A percentile compares a stretch with the other conserved stretches of the same genome.
phyloP scores from a whole-genome alignment of 352 stramenopile genomes.

The Paralagenidium karlingii region DNA sequence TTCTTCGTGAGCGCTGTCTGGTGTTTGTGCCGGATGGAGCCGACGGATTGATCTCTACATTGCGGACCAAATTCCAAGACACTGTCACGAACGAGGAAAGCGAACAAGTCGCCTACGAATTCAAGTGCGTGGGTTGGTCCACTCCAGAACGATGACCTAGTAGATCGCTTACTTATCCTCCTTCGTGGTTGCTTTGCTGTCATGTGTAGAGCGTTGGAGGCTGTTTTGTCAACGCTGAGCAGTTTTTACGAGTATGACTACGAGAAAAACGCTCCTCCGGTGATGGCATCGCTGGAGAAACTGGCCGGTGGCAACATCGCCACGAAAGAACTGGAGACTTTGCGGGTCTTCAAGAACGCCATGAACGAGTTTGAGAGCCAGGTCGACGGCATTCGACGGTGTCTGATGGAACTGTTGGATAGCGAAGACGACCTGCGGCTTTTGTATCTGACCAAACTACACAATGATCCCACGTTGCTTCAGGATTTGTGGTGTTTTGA shows the following conservation, averaged over 20 bases:
- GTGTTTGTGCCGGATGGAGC: conserved; percentile 18
- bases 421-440: conserved; percentile 4
- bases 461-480: background rate
- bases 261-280: background rate
- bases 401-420: conserved; percentile 5
- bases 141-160: background rate
- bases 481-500: conserved; percentile 5
- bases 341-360: conserved; percentile 4
- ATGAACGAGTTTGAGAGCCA: conserved; percentile 6
- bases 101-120: conserved; percentile 31
- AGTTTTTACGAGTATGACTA: conserved; percentile 1
- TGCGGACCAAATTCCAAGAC: conserved; percentile 7
- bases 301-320: conserved; percentile 8
- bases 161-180: background rate
- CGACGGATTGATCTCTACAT: conserved; percentile 4
- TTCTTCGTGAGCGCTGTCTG: conserved; percentile 18
- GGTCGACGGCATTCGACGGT: conserved; percentile 4
- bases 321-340: conserved; percentile 7
- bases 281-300: conserved; percentile 5
- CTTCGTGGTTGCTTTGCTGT: too few species aligned
- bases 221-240: conserved; percentile 1
- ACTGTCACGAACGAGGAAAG: background rate
- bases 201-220: conserved; percentile 5
- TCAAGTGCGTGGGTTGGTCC: conserved; percentile 19
- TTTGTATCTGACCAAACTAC: conserved; percentile 6